Conservation (phyloP, 805 yeast genomes). For the Metschnikowia drakensbergensis region DNA sequence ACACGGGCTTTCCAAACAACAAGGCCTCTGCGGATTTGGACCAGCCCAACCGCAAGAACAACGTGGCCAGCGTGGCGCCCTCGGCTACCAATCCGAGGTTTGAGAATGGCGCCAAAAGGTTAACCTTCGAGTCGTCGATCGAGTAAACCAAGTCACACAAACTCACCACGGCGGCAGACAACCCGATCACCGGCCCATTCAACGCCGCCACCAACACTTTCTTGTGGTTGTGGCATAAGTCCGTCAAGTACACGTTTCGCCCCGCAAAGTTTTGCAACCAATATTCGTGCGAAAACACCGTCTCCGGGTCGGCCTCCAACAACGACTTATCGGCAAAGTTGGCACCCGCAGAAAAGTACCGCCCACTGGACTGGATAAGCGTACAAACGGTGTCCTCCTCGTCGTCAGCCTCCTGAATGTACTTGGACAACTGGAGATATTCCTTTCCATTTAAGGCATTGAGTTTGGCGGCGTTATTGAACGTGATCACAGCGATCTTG, state of each 20-base stretch:
- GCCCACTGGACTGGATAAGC: slow-evolving; percentile 64
- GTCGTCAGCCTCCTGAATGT: slow-evolving; percentile 57
- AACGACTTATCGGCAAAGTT: slow-evolving; percentile 47
- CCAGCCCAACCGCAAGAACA: slow-evolving; percentile 68
- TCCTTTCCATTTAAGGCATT: slow-evolving; percentile 69
- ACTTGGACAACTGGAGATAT: slow-evolving; percentile 55
- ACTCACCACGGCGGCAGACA: slow-evolving; percentile 69
- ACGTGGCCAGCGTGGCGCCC: slow-evolving; percentile 68
- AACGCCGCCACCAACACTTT: slow-evolving; percentile 70
- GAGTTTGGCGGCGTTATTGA: slow-evolving; percentile 56
- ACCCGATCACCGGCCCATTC: slow-evolving; percentile 86
- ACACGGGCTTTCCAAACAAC: slow-evolving; percentile 62
- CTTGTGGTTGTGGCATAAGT: slow-evolving; percentile 62
- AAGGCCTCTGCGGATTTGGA: slow-evolving; percentile 71
- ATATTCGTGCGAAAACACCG: slow-evolving; percentile 30
- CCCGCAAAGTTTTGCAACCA: slow-evolving; percentile 63
- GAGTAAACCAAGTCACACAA: slow-evolving; percentile 75
- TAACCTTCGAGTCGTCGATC: slow-evolving; percentile 52
- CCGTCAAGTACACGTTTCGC: slow-evolving; percentile 66
- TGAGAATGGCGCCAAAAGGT: slow-evolving; percentile 70
- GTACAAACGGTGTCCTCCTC: slow-evolving; percentile 63
- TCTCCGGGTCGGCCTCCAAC: slow-evolving; percentile 24
- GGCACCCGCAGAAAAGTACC: slow-evolving; percentile 84
- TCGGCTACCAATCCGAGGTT: slow-evolving; percentile 81
- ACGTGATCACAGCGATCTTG: slow-evolving; percentile 56